These are phyloP conservation scores for Castanospermum australe DNA, from an alignment of 306 rosid species.

Conservation along the genomic window DNA sequence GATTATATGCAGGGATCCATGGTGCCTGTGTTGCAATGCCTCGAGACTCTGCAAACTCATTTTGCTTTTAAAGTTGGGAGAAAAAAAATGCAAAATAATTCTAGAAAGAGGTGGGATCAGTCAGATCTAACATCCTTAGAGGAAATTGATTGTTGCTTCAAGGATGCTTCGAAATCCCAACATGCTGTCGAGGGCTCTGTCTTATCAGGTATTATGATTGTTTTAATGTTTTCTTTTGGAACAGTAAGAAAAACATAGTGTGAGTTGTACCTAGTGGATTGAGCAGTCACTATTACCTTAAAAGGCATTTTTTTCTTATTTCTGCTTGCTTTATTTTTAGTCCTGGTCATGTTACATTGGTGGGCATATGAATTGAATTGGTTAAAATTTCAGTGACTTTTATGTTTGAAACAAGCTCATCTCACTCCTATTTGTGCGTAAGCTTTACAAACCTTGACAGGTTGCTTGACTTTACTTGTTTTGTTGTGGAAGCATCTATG, in stretches of 20 bases:
- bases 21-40: slow-evolving; percentile 82
- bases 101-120: slow-evolving; percentile 71
- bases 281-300: neutral
- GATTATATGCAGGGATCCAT: slow-evolving; percentile 74
- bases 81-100: slow-evolving; percentile 48
- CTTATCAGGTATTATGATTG: slow-evolving; percentile 44
- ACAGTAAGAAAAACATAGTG: neutral
- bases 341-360: neutral
- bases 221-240: slow-evolving; percentile 3
- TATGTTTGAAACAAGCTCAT: neutral
- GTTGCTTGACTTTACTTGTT: neutral
- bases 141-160: slow-evolving; percentile 37
- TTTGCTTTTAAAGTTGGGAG: slow-evolving; percentile 58
- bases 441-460: neutral
- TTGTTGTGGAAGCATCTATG: neutral
- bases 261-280: neutral
- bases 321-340: neutral
- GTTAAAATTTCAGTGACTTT: neutral
- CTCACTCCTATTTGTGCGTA: neutral
- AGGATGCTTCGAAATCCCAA: slow-evolving; percentile 41
- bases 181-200: slow-evolving; percentile 32
- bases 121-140: slow-evolving; percentile 45
- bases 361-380: neutral
- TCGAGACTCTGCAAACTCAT: slow-evolving; percentile 66
- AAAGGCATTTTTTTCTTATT: neutral